Conservation (phyloP, 768 basidiomycete genomes). For the Mycena metata region DNA sequence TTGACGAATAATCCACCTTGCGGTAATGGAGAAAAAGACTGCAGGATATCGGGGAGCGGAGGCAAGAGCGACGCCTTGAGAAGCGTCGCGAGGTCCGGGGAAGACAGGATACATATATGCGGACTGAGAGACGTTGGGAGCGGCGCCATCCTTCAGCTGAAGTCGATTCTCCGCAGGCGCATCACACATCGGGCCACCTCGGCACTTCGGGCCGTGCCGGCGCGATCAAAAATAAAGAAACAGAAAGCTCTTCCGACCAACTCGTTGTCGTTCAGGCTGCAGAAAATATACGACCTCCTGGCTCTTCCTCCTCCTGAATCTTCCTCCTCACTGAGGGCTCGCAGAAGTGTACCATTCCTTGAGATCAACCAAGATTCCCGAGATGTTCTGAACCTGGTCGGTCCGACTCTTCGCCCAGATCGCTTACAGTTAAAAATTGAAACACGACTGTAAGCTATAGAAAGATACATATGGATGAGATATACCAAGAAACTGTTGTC, state of each 20-base stretch:
- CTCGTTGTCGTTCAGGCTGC: too few relatives aligned
- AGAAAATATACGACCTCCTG: too few relatives aligned
- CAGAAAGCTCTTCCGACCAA: too few relatives aligned
- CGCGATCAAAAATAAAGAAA: slow-evolving; percentile 12
- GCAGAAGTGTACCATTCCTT: too few relatives aligned
- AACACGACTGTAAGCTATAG: not conserved
- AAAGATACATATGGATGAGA: not conserved
- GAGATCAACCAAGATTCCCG: too few relatives aligned
- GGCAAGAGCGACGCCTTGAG: slow-evolving; percentile 73
- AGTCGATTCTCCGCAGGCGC: too few relatives aligned
- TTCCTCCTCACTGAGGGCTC: too few relatives aligned
- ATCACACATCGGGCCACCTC: too few relatives aligned
- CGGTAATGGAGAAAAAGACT: slow-evolving; percentile 87
- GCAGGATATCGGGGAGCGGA: slow-evolving; percentile 78
- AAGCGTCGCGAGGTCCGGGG: slow-evolving; percentile 76
- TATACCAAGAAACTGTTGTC: not conserved
- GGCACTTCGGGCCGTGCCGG: not conserved
- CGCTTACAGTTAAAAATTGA: not conserved
- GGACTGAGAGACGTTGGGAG: slow-evolving; percentile 85
- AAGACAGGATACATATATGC: slow-evolving; percentile 81
- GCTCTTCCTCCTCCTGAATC: too few relatives aligned
- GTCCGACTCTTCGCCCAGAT: too few relatives aligned
- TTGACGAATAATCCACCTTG: slow-evolving; percentile 65
- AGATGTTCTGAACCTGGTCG: too few relatives aligned
- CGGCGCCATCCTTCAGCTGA: slow-evolving; percentile 55